Evolutionary conservation across 2,329 filamentous ascomycete species (phyloP).

Genomic region (Fusarium marasasianum): DNA sequence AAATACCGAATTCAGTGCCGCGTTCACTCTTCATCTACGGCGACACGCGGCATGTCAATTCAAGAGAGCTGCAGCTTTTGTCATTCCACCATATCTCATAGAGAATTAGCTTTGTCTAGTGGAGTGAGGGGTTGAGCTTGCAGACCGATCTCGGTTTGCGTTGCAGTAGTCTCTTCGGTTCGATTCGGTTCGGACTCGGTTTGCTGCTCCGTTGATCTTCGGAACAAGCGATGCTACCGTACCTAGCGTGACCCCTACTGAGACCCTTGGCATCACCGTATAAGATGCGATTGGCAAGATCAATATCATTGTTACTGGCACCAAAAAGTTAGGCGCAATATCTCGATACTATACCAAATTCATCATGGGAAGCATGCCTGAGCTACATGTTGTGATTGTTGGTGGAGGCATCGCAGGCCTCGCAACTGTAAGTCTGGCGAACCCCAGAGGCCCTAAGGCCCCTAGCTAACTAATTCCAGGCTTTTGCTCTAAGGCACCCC

Average conservation of each 20-base stretch:
- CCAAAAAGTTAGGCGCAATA: background rate
- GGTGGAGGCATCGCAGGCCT: constrained; percentile 36
- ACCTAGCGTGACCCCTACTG: background rate
- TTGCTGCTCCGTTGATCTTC: background rate
- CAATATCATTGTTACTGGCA: background rate
- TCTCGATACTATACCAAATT: background rate
- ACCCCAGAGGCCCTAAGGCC: fast-evolving
- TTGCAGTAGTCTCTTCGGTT: background rate
- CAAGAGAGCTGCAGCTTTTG: background rate
- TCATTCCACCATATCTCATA: background rate
- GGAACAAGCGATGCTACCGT: background rate
- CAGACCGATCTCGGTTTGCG: background rate
- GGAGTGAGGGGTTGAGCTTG: background rate
- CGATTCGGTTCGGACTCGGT: constrained; percentile 27
- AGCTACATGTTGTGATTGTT: constrained; percentile 33
- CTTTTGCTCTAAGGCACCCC: constrained; percentile 21
- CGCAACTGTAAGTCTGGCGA: constrained; percentile 10
- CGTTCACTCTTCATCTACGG: background rate
- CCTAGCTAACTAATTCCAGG: background rate
- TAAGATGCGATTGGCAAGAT: constrained; percentile 8
- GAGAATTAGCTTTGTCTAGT: background rate
- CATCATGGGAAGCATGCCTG: constrained; percentile 32
- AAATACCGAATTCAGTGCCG: background rate
- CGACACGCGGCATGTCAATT: too few relatives aligned
- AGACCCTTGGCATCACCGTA: constrained; percentile 1